A percentile compares a stretch with the other conserved stretches of the same genome.
These are phyloP conservation scores for Helenozyma rhizophorensis DNA, from an alignment of 805 yeast species.

Conservation along the genomic window DNA sequence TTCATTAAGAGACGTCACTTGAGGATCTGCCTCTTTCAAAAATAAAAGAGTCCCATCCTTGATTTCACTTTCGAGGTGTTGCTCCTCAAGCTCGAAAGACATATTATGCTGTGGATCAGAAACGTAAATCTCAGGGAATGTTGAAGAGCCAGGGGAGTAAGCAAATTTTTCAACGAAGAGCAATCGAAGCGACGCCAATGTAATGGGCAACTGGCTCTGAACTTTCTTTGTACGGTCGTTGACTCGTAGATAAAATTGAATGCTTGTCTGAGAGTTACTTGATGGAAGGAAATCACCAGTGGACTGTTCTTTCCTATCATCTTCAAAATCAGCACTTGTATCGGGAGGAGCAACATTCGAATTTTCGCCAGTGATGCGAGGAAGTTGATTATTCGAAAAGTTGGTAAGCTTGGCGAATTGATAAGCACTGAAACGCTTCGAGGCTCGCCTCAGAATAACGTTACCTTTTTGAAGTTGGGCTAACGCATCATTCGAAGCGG, in stretches of 20 bases:
- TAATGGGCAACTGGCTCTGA: constrained; percentile 38
- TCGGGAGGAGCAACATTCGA: no score
- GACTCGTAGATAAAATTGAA: constrained; percentile 44
- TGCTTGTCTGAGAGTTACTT: no score
- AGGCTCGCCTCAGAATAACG: constrained; percentile 85
- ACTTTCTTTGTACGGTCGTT: constrained; percentile 55
- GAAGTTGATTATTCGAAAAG: constrained; percentile 13
- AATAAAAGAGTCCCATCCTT: constrained; percentile 56
- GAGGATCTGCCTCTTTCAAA: constrained; percentile 43
- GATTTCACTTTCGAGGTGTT: constrained; percentile 49
- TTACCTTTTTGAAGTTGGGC: constrained; percentile 77
- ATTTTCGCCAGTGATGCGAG: constrained; percentile 8
- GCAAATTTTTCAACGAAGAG: constrained; percentile 85
- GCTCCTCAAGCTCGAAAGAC: constrained; percentile 78
- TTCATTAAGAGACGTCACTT: constrained; percentile 3
- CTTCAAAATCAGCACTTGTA: no score
- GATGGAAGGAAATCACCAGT: no score
- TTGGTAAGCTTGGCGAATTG: constrained; percentile 76
- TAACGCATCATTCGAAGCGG: constrained; percentile 51
- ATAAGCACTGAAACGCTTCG: constrained; percentile 89
- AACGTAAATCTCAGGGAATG: constrained; percentile 76
- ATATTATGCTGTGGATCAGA: constrained; percentile 56
- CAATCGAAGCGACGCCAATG: constrained; percentile 55
- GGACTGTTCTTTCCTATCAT: no score
- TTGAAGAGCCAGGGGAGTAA: constrained; percentile 65